phyloP scores from a whole-genome alignment of 202 grass and related monocot species.

The Schoenoplectus tabernaemontani region DNA sequence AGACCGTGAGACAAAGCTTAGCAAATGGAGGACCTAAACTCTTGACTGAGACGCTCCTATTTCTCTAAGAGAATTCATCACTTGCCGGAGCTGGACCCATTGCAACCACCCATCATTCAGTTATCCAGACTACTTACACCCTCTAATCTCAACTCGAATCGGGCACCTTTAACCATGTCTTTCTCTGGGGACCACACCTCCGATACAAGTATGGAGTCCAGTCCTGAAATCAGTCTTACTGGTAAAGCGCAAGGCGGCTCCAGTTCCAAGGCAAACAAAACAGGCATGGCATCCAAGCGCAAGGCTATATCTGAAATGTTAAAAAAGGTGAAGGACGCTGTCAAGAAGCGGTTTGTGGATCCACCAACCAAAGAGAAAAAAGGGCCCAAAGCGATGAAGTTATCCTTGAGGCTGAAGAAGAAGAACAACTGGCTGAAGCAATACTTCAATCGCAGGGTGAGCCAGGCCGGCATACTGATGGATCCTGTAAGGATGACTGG shows the following conservation, averaged over 20 bases:
- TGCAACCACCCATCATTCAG: slow-evolving; percentile 36
- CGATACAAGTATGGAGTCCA: background rate
- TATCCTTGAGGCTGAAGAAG: slow-evolving; percentile 35
- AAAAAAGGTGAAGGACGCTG: slow-evolving; percentile 42
- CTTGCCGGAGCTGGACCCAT: slow-evolving; percentile 23
- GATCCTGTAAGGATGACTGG: slow-evolving; percentile 23
- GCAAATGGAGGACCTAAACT: slow-evolving; percentile 29
- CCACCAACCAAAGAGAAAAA: slow-evolving; percentile 30
- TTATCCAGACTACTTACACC: slow-evolving; percentile 18
- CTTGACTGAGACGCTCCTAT: slow-evolving; percentile 47
- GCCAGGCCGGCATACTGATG: background rate
- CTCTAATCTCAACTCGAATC: background rate
- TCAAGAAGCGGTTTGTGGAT: slow-evolving; percentile 46
- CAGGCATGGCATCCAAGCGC: slow-evolving; percentile 12
- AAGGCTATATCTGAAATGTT: slow-evolving; percentile 43
- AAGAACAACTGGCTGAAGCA: slow-evolving; percentile 28
- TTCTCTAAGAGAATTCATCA: slow-evolving; percentile 31
- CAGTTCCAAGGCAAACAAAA: slow-evolving; percentile 10
- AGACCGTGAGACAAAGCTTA: background rate
- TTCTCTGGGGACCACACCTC: background rate
- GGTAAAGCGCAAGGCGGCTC: background rate
- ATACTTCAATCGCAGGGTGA: slow-evolving; percentile 1
- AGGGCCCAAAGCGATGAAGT: background rate
- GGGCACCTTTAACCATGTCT: background rate
- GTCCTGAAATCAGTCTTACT: background rate